Base-by-base conservation (phyloP, 2,329 filamentous ascomycete species). In the Hypomyces rosellus region DNA sequence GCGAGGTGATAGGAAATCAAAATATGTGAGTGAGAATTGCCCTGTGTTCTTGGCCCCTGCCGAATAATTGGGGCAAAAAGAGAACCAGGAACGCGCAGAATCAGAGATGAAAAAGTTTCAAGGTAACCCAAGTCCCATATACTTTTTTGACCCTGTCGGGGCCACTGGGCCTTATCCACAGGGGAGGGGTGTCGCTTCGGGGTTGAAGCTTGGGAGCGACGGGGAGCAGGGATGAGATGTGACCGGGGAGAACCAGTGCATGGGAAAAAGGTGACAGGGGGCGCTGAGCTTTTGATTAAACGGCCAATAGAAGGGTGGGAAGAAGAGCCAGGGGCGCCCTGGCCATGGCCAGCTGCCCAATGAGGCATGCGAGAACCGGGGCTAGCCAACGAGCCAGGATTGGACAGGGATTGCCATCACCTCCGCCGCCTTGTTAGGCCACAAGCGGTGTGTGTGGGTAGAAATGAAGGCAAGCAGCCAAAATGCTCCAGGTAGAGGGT, bases 251-350 rank as follows among this genome's bases (percentile, higher is more conserved):
- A 68, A 69, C 66, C 72, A 70, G 59, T 67, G 71, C 72, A 76
- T 76, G 71, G 71, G 66, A 71, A 68, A 74, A 74, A 73, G 66
- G 70, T 72, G 73, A 74, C 70, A 74, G 67, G 73, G 73, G 62
- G 63, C 61, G 57, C 45, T 62, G 67, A 68, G 69, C 67, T 69
- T 71, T 70, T 71, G 68, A 78, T 77, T 71, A 74, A 71, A 64
- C 67, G 68, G 59, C 76, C 76, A 80, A 78, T 79, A 67, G 69
- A 62, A 61, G 63, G 53, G 50, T 57, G 57, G 60, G 50, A 59
- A 52, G 57, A 46, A 66, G 65, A 65, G 65, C 66, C 68, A 66
- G 69, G 69, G 50, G 52, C 45, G 52, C 46, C 33, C 38, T 54
- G 48, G 54, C 66, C 65, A 66, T 69, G 66, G 66, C 61, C 62